Conservation (phyloP, 2,329 filamentous ascomycete genomes). For the Aureobasidium musti region DNA sequence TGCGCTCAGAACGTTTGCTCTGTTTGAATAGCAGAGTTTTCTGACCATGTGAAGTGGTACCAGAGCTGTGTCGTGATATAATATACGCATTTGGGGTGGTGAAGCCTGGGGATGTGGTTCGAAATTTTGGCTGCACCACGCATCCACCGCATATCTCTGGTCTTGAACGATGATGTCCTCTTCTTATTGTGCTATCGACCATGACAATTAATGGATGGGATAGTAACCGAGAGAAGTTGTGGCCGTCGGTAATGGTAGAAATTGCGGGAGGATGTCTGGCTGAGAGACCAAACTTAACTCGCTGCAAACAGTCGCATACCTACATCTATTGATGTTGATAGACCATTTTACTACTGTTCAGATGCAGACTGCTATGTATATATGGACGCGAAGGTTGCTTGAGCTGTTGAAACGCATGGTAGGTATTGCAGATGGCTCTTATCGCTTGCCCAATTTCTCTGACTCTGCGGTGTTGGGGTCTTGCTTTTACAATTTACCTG, state of each 20-base stretch:
- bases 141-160: not conserved
- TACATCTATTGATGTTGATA: not conserved
- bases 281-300: no score
- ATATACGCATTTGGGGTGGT: slow-evolving; percentile 1
- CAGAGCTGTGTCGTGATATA: not conserved
- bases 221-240: not conserved
- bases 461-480: no score
- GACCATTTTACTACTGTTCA: no score
- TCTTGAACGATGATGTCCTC: not conserved
- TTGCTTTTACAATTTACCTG: no score
- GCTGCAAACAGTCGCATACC: not conserved
- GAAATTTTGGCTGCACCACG: not conserved
- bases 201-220: not conserved
- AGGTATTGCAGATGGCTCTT: no score
- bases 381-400: no score
- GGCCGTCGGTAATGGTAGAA: not conserved
- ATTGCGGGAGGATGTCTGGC: not conserved
- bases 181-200: not conserved
- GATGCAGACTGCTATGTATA: no score
- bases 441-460: no score
- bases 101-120: not conserved
- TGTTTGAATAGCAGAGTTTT: slow-evolving; percentile 26
- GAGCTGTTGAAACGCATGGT: no score
- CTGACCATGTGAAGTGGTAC: not conserved
- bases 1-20: slow-evolving; percentile 7